phyloP scores from a whole-genome alignment of 306 rosid species.

The Trifolium pratense region DNA sequence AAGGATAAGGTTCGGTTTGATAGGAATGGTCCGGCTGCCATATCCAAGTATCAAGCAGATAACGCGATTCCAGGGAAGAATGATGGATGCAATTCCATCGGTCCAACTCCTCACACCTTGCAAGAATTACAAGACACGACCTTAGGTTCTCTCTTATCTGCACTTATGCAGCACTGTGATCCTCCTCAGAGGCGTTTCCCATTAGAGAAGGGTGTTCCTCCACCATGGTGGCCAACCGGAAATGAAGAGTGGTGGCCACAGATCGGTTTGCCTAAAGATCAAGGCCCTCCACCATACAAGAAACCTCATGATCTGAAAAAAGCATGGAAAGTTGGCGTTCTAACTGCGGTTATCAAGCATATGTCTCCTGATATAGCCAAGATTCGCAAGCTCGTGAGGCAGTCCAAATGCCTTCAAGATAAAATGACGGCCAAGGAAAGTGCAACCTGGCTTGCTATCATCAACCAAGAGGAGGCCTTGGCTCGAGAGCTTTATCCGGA shows the following conservation, averaged over 20 bases:
- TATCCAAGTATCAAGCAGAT: conserved; percentile 74
- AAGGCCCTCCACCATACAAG: conserved; percentile 91
- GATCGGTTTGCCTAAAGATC: conserved; percentile 68
- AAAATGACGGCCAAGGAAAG: conserved; percentile 96
- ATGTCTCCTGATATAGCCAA: conserved; percentile 89
- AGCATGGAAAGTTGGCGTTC: conserved; percentile 90
- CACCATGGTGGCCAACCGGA: conserved; percentile 95
- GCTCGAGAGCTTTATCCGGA: conserved; percentile 73
- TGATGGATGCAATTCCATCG: conserved; percentile 63
- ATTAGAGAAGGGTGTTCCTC: conserved; percentile 77
- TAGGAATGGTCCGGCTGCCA: conserved; percentile 90
- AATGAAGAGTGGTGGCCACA: conserved; percentile 93
- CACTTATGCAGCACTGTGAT: conserved; percentile 92
- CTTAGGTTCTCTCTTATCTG: conserved; percentile 81
- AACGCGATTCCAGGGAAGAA: conserved; percentile 59
- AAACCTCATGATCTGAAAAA: conserved; percentile 91
- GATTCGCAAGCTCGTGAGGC: conserved; percentile 88
- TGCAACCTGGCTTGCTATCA: conserved; percentile 84
- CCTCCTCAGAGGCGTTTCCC: conserved; percentile 91
- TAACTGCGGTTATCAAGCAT: conserved; percentile 83
- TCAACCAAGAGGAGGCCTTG: conserved; percentile 79
- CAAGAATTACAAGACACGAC: conserved; percentile 91
- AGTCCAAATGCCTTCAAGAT: conserved; percentile 86
- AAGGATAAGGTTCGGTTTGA: conserved; percentile 88
- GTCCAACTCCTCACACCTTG: conserved; percentile 78